Evolutionary conservation across 78 protist genomes (phyloP).

Genomic region (slime mould (Dictyostelium discoideum)): DNA sequence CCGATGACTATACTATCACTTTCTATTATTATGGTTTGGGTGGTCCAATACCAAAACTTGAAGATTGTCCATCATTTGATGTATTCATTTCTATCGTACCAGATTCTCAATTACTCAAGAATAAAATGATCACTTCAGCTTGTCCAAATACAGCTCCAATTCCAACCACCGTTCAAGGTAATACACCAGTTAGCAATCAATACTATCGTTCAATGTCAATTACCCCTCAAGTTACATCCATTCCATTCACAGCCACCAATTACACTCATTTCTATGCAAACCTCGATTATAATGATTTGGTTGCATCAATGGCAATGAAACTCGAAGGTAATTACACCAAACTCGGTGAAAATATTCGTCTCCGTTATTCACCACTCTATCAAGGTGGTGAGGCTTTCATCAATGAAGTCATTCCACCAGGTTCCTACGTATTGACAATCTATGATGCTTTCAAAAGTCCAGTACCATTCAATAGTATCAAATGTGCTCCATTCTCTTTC

Average conservation of each 20-base stretch:
- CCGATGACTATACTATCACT: slow-evolving; percentile 10
- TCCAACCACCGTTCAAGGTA: neutral
- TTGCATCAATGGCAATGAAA: slow-evolving; percentile 23
- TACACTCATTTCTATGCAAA: neutral
- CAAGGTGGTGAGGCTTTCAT: slow-evolving; percentile 46
- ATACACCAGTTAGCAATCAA: neutral
- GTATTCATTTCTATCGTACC: slow-evolving; percentile 3
- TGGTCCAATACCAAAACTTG: slow-evolving; percentile 48
- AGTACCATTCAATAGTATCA: neutral
- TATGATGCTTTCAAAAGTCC: slow-evolving; percentile 22
- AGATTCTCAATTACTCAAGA: neutral
- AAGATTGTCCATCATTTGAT: slow-evolving; percentile 36
- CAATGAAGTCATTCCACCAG: slow-evolving; percentile 46
- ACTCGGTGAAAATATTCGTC: neutral
- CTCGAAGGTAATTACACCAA: neutral
- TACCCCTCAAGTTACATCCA: neutral
- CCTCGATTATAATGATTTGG: slow-evolving; percentile 37
- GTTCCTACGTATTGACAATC: neutral
- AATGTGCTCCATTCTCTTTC: slow-evolving; percentile 37
- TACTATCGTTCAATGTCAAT: neutral
- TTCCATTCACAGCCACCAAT: neutral
- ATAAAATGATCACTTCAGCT: neutral
- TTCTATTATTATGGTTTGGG: slow-evolving; percentile 34
- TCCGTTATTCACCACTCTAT: slow-evolving; percentile 4
- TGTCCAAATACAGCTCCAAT: neutral